These are phyloP conservation scores for Amylostereum areolatum DNA, from an alignment of 1,284 basidiomycete species.

Conservation along the genomic window DNA sequence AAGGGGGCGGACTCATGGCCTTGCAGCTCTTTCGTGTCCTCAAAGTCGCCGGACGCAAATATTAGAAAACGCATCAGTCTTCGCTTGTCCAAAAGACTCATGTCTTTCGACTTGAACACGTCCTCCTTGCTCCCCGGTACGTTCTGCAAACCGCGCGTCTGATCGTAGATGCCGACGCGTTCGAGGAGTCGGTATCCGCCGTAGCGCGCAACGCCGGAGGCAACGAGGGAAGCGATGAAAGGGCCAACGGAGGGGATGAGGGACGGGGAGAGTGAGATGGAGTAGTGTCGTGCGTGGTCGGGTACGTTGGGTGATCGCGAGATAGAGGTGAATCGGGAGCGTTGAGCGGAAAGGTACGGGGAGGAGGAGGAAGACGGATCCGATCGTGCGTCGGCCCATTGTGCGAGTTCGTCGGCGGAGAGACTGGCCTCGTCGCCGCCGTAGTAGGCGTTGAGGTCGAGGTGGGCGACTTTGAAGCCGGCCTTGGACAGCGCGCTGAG, in stretches of 20 bases:
- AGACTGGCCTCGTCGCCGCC: slow-evolving; percentile 81
- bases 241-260: slow-evolving; percentile 79
- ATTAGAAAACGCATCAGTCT: slow-evolving; percentile 89
- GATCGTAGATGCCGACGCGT: slow-evolving; percentile 56
- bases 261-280: slow-evolving; percentile 79
- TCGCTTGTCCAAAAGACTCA: slow-evolving; percentile 83
- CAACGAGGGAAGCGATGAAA: slow-evolving; percentile 75
- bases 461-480: slow-evolving; percentile 81
- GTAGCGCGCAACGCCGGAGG: slow-evolving; percentile 86
- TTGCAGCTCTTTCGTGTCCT: slow-evolving; percentile 52
- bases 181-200: slow-evolving; percentile 89
- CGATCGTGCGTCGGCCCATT: slow-evolving; percentile 49
- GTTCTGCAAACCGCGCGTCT: slow-evolving; percentile 39
- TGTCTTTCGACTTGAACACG: slow-evolving; percentile 81
- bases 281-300: slow-evolving; percentile 69
- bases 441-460: slow-evolving; percentile 85
- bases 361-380: slow-evolving; percentile 12
- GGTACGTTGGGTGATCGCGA: slow-evolving; percentile 37
- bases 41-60: slow-evolving; percentile 75
- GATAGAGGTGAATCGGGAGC: slow-evolving; percentile 32
- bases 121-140: slow-evolving; percentile 93
- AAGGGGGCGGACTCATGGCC: slow-evolving; percentile 55
- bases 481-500: slow-evolving; percentile 81
- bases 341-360: slow-evolving; percentile 20
- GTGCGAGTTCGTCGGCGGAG: slow-evolving; percentile 71